A percentile compares a stretch with the other conserved stretches of the same genome.
These are phyloP conservation scores for Hygrophorus russula DNA, from an alignment of 768 basidiomycete genomes.

Conservation along the genomic window DNA sequence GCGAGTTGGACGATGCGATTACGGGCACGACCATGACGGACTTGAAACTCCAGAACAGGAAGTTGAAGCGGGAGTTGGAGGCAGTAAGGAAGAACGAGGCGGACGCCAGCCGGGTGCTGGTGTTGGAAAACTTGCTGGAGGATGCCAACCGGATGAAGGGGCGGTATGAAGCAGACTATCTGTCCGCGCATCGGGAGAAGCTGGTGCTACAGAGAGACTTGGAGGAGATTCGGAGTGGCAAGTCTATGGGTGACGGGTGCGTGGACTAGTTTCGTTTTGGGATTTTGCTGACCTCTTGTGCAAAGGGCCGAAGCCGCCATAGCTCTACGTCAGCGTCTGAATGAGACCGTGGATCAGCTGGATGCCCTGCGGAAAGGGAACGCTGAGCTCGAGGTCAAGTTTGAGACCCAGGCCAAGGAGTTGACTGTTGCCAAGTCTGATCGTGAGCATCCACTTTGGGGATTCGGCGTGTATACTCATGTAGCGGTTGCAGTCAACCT, in stretches of 20 bases:
- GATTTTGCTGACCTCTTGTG: conserved; percentile 5
- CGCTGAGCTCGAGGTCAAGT: conserved; percentile 59
- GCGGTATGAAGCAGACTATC: conserved; percentile 81
- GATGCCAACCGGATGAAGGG: conserved; percentile 87
- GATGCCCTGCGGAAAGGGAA: conserved; percentile 61
- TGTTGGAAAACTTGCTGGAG: conserved; percentile 85
- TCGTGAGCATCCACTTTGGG: conserved; percentile 34
- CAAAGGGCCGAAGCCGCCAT: conserved; percentile 75
- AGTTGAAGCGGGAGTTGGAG: conserved; percentile 72
- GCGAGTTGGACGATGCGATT: conserved; percentile 82
- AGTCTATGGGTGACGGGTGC: conserved; percentile 72
- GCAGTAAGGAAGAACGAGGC: conserved; percentile 62
- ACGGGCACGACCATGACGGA: conserved; percentile 84
- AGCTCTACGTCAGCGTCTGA: conserved; percentile 76
- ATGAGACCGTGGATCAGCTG: conserved; percentile 77
- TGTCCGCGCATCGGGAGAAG: conserved; percentile 75
- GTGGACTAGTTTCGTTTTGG: conserved; percentile 11
- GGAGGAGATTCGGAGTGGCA: conserved; percentile 87
- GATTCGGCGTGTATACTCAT: background rate
- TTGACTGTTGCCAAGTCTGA: conserved; percentile 80
- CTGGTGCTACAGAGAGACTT: conserved; percentile 69
- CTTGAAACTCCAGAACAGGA: conserved; percentile 78
- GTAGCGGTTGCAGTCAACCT: conserved; percentile 52
- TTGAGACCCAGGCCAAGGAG: conserved; percentile 51
- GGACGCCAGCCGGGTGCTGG: conserved; percentile 65